A percentile compares a stretch with the other conserved stretches of the same genome.
Conservation (phyloP, 176 grass and related monocot species). For the Pharus latifolius region DNA sequence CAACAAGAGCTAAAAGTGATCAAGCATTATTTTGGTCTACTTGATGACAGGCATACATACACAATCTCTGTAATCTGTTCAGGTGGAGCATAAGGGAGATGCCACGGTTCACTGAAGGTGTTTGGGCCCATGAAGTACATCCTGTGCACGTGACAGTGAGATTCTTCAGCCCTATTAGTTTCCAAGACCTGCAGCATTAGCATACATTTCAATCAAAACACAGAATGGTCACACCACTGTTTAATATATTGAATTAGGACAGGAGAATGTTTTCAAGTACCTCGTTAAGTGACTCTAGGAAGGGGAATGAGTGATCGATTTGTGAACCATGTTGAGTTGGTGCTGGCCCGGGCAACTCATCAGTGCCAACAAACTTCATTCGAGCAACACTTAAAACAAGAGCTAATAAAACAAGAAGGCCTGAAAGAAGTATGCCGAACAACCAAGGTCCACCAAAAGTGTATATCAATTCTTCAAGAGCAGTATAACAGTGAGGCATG, state of each 20-base stretch:
- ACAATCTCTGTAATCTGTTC: constrained; percentile 93
- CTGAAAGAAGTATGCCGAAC: constrained; percentile 89
- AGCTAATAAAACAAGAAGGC: constrained; percentile 87
- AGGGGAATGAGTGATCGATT: constrained; percentile 96
- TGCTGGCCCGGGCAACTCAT: constrained; percentile 83
- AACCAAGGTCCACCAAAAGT: constrained; percentile 94
- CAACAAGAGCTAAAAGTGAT: neutral
- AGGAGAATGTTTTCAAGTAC: constrained; percentile 28
- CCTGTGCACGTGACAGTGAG: constrained; percentile 84
- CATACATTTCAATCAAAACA: constrained; percentile 16
- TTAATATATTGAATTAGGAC: neutral
- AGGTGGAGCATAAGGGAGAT: constrained; percentile 70
- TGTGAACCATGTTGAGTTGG: constrained; percentile 93
- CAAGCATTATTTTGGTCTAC: neutral
- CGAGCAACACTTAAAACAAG: constrained; percentile 94
- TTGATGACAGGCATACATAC: constrained; percentile 29
- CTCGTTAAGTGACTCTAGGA: constrained; percentile 94
- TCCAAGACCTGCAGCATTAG: constrained; percentile 65
- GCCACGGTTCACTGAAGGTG: constrained; percentile 93
- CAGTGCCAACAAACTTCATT: constrained; percentile 93
- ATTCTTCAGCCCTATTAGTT: constrained; percentile 94
- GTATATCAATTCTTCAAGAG: constrained; percentile 87
- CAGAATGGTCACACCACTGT: neutral
- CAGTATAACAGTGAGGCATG: constrained; percentile 97
- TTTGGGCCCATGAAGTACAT: constrained; percentile 98